Base-by-base conservation (phyloP, 2,329 filamentous ascomycete genomes). In the Chaetomiaceae sp. region DNA sequence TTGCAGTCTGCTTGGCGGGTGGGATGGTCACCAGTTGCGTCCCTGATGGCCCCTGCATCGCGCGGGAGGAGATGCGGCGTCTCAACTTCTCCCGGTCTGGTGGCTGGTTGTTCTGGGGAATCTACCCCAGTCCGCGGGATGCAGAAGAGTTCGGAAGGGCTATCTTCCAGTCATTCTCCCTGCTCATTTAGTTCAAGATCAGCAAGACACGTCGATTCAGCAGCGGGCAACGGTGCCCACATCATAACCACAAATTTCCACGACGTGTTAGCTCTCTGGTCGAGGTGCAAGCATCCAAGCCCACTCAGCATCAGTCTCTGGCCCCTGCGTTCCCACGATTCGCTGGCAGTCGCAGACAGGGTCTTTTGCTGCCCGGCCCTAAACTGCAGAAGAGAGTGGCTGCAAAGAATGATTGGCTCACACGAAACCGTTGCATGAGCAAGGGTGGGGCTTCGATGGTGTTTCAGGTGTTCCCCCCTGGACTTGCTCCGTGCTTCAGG, bases 381-480 rank as follows among this genome's bases (percentile, higher is more conserved):
- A 46, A 33, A 4, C 45, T 27, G 32, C 45, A 50, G 47, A 47
- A 47, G 7, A 4, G 34, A 37, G 27, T 27, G 13, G 27, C 14
- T 33, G 32, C 30, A 16, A 21, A 9, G 13, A 52, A 36, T 33
- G 46, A 56, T 56, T 56, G 54, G 54, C 25, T 36, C 30, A 32
- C 29, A 42, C 4, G 34, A 13, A 41, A 42, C 45, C 27, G 38
- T 16, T 18, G 42, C 46, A 44, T 48, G 40, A 49, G 9, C 14
- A 14, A 13, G 32, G 27, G 48, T 46, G 48, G 48, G 44, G 44
- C 44, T 5, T 7, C 33, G 4, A 42, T 18, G 16, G 42, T n/a
- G 54, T 56, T 56, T 56, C 54, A 51, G 46, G 8, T 45, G 23
- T n/a, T 7, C 14, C 11, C 46, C 18, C 36, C 32, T 46, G 33